Conservation (phyloP, 2,329 filamentous ascomycete species). For the Seiridium unicorne region DNA sequence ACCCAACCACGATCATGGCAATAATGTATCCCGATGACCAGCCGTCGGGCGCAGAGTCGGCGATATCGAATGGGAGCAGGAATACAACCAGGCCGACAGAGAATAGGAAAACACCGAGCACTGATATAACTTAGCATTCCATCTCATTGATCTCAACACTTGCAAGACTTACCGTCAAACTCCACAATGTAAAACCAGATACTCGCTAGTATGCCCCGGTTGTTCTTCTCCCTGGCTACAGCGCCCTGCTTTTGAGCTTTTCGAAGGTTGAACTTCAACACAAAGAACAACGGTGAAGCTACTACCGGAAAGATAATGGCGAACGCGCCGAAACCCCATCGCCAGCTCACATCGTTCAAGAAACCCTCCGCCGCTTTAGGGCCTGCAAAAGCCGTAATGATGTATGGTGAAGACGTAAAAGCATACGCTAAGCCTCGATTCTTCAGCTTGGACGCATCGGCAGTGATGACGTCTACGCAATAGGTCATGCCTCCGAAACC, state of each 20-base stretch:
- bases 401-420: conserved; percentile 58
- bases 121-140: conserved; percentile 6
- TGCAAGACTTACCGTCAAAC: conserved; percentile 38
- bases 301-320: conserved; percentile 59
- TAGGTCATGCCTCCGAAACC: conserved; percentile 56
- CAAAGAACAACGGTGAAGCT: conserved; percentile 50
- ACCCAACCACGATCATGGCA: conserved; percentile 52
- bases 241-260: conserved; percentile 48
- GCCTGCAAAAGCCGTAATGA: conserved; percentile 59
- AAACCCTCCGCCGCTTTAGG: conserved; percentile 47
- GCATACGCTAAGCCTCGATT: conserved; percentile 56
- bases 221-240: conserved; percentile 32
- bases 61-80: conserved; percentile 56
- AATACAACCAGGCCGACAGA: conserved; percentile 51
- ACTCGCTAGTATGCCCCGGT: conserved; percentile 40
- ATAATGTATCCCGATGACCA: conserved; percentile 46
- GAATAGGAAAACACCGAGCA: conserved; percentile 48
- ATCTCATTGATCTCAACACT: neutral
- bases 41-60: conserved; percentile 32
- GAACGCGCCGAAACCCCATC: conserved; percentile 64
- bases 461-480: conserved; percentile 58
- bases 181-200: conserved; percentile 46
- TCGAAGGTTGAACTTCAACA: conserved; percentile 49
- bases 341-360: conserved; percentile 49
- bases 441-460: conserved; percentile 59